Conservation (phyloP, 495 filamentous ascomycete species). For the Aspergillus nanangensis region DNA sequence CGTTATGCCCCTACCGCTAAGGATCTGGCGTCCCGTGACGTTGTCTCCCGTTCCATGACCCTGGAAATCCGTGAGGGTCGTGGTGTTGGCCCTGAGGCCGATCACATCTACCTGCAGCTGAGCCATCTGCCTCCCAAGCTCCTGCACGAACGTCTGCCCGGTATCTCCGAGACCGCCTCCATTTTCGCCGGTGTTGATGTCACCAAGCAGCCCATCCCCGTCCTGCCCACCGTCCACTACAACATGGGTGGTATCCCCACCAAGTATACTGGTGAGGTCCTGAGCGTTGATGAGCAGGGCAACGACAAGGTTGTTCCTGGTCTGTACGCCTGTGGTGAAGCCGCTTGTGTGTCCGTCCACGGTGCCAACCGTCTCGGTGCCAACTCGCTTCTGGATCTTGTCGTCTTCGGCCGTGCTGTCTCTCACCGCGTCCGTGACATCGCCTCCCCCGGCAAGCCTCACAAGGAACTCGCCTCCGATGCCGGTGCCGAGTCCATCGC, state of each 20-base stretch:
- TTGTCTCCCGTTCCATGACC: conserved; percentile 95
- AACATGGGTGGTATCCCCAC: conserved; percentile 99
- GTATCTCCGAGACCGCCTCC: conserved; percentile 95
- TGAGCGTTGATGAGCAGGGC: conserved; percentile 76
- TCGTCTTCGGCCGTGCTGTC: conserved; percentile 95
- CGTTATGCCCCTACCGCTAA: conserved; percentile 96
- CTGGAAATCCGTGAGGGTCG: conserved; percentile 95
- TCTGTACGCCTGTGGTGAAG: conserved; percentile 94
- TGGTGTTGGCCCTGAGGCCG: conserved; percentile 93
- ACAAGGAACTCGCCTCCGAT: conserved; percentile 71
- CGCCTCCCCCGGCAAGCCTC: conserved; percentile 71
- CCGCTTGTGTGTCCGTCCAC: conserved; percentile 95
- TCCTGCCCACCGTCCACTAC: conserved; percentile 96
- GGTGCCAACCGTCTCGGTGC: conserved; percentile 96
- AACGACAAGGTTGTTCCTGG: conserved; percentile 92
- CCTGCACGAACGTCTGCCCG: conserved; percentile 91
- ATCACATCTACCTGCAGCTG: conserved; percentile 95
- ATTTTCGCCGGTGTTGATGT: conserved; percentile 98
- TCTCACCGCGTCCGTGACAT: conserved; percentile 93
- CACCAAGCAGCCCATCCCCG: conserved; percentile 92
- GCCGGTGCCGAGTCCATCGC: conserved; percentile 82
- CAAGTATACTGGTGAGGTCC: conserved; percentile 91
- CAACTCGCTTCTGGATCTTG: conserved; percentile 94
- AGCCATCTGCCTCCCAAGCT: conserved; percentile 88
- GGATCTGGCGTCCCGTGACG: conserved; percentile 90